Evolutionary conservation across 208 protist species (phyloP).

Genomic region (Pavlovales sp.): DNA sequence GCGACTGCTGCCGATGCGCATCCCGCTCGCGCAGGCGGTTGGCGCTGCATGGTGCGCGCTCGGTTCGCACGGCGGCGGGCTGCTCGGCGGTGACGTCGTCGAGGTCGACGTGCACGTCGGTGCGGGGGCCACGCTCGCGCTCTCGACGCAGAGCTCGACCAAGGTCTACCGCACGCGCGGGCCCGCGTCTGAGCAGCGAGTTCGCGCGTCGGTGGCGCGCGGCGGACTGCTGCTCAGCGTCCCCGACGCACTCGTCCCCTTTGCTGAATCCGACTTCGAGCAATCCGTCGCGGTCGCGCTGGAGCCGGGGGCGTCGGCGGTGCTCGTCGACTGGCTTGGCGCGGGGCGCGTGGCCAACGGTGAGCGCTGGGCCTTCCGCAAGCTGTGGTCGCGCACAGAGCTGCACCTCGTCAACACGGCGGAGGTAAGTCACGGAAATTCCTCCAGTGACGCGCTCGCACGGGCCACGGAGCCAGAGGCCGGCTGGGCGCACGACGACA

Average conservation of each 20-base stretch:
- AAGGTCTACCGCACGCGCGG: constrained; percentile 5
- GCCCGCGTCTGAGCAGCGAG: not conserved
- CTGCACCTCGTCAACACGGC: not conserved
- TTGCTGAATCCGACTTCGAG: not conserved
- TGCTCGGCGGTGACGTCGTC: constrained; percentile 13
- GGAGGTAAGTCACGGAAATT: too few relatives aligned
- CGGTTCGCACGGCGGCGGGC: constrained; percentile 1
- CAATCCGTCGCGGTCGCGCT: not conserved
- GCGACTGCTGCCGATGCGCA: not conserved
- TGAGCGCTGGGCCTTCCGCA: constrained; percentile 9
- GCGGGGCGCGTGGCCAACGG: not conserved
- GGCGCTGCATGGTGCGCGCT: not conserved
- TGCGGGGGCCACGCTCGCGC: not conserved
- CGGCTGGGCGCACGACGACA: too few relatives aligned
- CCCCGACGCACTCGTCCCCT: not conserved
- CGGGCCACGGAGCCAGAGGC: too few relatives aligned
- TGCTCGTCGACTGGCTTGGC: not conserved
- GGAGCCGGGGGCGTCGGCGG: not conserved
- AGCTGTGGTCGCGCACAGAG: not conserved
- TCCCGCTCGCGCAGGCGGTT: not conserved
- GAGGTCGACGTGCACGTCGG: not conserved
- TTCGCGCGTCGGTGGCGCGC: not conserved
- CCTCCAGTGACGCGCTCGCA: too few relatives aligned
- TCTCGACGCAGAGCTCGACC: constrained; percentile 9
- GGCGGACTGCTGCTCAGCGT: not conserved